Base-by-base conservation (phyloP, 768 basidiomycete species). In the Serendipita vermifera region DNA sequence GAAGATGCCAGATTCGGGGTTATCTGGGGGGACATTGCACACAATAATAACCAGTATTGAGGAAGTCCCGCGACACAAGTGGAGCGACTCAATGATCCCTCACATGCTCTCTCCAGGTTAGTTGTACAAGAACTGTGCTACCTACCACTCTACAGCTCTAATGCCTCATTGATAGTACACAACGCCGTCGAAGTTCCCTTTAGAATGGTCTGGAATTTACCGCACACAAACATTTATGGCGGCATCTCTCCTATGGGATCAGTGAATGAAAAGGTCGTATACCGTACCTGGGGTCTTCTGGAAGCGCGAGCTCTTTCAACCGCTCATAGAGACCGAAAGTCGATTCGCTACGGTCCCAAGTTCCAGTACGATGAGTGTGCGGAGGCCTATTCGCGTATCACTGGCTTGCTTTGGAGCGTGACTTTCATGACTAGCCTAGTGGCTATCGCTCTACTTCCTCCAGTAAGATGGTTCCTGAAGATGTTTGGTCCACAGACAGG, bases 331-430 rank as follows among this genome's bases (percentile, higher is more conserved):
- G 56, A 66, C 9, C 39, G 62, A 24, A 54, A 59, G 38, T 59
- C 55, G 32, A 57, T 64, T 1, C 51, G 67, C 13, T 92, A 93
- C 63, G 92, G 87, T 3, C 71, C 79, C 0, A 63, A 75, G 2
- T 90, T 96, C 72, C 71, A 70, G 40, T 94, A 92, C 65, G 79
- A 81, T 53, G 90, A 93, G 66, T 84, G 85, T 57, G 41, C 64
- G 60, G 56, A 56, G n/a, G 41, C 56, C 3, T 35, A 56, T 31
- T 55, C 46, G 4, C 58, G 56, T 1, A 22, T 67, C 51, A 29
- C 27, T 0, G 59, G 61, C 7, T 26, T 62, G 29, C 13, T 64
- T 33, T 26, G 33, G n/a, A 62, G 56, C 39, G 17, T 59, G 3
- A 24, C 33, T 13, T 5, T 62, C 26, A 39, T 60, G 35, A 14